Evolutionary conservation across 306 rosid genomes (phyloP).

Genomic region (Cicer pinnatifidum): DNA sequence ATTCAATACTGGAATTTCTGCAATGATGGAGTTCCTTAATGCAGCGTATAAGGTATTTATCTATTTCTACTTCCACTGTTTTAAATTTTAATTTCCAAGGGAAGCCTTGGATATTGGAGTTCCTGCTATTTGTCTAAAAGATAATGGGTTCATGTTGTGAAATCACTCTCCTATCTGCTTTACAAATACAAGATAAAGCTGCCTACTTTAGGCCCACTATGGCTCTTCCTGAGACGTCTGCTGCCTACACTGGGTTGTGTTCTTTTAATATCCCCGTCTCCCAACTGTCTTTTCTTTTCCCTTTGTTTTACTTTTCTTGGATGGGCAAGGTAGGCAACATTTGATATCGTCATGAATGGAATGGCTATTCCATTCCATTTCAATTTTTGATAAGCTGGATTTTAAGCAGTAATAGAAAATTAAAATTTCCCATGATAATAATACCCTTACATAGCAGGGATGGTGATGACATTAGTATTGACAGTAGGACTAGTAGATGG

Average conservation of each 20-base stretch:
- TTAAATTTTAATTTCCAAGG: background rate
- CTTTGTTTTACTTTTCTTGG: background rate
- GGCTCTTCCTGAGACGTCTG: background rate
- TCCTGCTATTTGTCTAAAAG: slow-evolving; percentile 3
- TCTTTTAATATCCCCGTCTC: background rate
- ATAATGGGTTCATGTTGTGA: background rate
- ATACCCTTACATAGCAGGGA: background rate
- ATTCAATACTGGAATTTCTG: slow-evolving; percentile 96
- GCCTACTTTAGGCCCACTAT: background rate
- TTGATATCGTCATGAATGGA: background rate
- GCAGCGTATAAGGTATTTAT: slow-evolving; percentile 77
- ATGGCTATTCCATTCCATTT: slow-evolving; percentile 3
- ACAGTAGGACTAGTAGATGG: background rate
- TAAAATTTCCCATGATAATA: background rate
- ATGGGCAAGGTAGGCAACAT: background rate
- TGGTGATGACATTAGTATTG: background rate
- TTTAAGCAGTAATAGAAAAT: background rate
- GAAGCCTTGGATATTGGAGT: background rate
- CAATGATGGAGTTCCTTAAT: slow-evolving; percentile 97
- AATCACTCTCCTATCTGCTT: background rate
- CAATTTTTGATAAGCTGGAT: slow-evolving; percentile 23
- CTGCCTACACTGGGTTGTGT: background rate
- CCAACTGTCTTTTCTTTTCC: background rate
- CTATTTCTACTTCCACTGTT: slow-evolving; percentile 1
- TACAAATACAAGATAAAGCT: slow-evolving; percentile 9